phyloP scores from a whole-genome alignment of 768 basidiomycete genomes.

The Dacryopinax primogenitus region DNA sequence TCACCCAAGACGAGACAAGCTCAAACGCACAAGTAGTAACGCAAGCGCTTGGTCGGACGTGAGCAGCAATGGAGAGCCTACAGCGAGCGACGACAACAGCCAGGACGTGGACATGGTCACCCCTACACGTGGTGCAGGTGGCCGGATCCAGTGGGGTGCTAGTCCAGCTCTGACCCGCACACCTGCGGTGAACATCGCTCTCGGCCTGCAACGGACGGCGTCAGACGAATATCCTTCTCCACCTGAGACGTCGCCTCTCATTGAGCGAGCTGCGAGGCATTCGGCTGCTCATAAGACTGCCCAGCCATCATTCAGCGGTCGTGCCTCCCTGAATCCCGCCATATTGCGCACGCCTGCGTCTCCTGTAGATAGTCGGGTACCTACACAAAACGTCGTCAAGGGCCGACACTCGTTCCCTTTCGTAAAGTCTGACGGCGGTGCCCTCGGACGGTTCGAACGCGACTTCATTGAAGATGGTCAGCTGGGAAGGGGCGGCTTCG shows the following conservation, averaged over 20 bases:
- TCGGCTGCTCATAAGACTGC: neutral
- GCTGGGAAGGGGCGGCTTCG: neutral
- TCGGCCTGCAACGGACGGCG: neutral
- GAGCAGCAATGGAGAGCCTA: neutral
- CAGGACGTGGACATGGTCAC: slow-evolving; percentile 7
- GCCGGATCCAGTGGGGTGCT: neutral
- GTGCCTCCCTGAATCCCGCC: neutral
- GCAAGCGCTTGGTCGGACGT: neutral
- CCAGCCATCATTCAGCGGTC: neutral
- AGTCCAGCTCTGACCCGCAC: neutral
- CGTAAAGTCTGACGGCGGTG: neutral
- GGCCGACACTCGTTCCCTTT: neutral
- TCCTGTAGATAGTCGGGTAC: neutral
- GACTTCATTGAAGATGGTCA: neutral
- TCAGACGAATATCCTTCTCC: neutral
- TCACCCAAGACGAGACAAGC: neutral
- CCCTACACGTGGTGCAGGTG: neutral
- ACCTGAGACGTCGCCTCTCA: neutral
- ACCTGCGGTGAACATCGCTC: neutral
- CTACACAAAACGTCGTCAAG: neutral
- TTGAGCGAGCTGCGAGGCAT: slow-evolving; percentile 2
- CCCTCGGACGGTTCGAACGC: neutral
- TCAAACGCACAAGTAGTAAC: neutral
- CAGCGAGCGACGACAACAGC: neutral
- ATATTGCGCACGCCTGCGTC: neutral